Base-by-base conservation (phyloP, 306 rosid species). In the Cucurbita ficifolia region DNA sequence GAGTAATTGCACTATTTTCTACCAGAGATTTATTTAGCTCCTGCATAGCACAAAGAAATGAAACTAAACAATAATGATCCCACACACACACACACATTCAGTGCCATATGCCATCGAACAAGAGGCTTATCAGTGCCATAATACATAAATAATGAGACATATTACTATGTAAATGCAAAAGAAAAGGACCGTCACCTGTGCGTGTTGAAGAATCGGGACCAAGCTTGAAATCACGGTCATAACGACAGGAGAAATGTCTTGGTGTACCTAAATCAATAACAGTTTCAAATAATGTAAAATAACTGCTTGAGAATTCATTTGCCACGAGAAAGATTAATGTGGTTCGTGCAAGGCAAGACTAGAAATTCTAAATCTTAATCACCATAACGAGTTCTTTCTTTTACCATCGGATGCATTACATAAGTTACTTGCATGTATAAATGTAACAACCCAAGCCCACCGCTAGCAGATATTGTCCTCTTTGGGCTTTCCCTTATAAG, bases 1-100 rank as follows among this genome's bases (percentile, higher is more conserved):
- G 87, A 56, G 99, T 95, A 76, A 95, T 95, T 64, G 99, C 99
- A 84, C 96, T 88, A 74, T 95, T 95, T 79, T 95, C 97, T 73
- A 88, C 80, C 33, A 95, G 92, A 33, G 99, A 91, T 79, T 89
- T 95, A 83, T 89, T 88, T 69, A 89, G 87, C 72, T 82, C 96
- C 99, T 95, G 84, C 69, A 57, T 77, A 65, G 76, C 54, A 79
- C 48, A 67, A 80, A 80, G 33, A 83, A 8, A 73, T 60, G 79
- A 70, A 76, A 76, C 18, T 77, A 79, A 18, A 72, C 68, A 57
- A 81, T 65, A 43, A 43, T 65, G 38, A 42, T 29, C 9, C 48
- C 1, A 36, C 48, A 4, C 69, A 22, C 24, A 22, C 24, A 29
- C 33, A 29, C 33, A 29, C 33, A 29, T 29, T 29, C 33, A 29